Conservation (phyloP, 2,329 filamentous ascomycete genomes). For the Botrytis pseudocinerea region DNA sequence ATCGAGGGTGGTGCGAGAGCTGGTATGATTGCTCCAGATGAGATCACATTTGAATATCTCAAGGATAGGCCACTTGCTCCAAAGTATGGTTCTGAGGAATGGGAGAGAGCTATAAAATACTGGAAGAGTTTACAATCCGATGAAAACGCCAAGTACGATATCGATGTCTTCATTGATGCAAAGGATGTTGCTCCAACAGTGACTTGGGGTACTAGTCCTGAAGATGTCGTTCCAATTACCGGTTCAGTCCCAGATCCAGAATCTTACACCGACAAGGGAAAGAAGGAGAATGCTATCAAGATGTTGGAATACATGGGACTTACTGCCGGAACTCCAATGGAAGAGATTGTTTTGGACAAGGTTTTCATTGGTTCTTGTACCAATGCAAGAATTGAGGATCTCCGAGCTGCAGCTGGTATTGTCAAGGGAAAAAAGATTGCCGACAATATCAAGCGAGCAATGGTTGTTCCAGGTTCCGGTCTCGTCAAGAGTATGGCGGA, state of each 20-base stretch:
- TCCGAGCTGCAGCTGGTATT: conserved; percentile 81
- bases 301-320: conserved; percentile 97
- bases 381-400: conserved; percentile 93
- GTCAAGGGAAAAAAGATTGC: conserved; percentile 88
- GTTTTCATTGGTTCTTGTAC: conserved; percentile 98
- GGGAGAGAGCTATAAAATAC: conserved; percentile 84
- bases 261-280: conserved; percentile 75
- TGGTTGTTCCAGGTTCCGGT: conserved; percentile 95
- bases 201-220: conserved; percentile 95
- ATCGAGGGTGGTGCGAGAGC: conserved; percentile 95
- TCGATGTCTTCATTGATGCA: conserved; percentile 83
- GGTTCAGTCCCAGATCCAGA: conserved; percentile 88
- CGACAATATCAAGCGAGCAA: conserved; percentile 84
- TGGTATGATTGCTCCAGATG: conserved; percentile 95
- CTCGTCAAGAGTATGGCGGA: conserved; percentile 92
- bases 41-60: conserved; percentile 92
- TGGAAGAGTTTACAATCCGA: conserved; percentile 88
- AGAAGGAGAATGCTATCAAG: conserved; percentile 76
- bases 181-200: conserved; percentile 93
- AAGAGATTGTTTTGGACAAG: conserved; percentile 92
- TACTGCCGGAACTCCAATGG: conserved; percentile 79
- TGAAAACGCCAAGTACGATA: conserved; percentile 84
- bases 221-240: conserved; percentile 94
- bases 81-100: conserved; percentile 75
- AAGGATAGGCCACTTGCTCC: conserved; percentile 88